A percentile compares a stretch with the other conserved stretches of the same genome.
Evolutionary conservation across 2,329 filamentous ascomycete genomes (phyloP).

Genomic region (Fusarium falciforme): DNA sequence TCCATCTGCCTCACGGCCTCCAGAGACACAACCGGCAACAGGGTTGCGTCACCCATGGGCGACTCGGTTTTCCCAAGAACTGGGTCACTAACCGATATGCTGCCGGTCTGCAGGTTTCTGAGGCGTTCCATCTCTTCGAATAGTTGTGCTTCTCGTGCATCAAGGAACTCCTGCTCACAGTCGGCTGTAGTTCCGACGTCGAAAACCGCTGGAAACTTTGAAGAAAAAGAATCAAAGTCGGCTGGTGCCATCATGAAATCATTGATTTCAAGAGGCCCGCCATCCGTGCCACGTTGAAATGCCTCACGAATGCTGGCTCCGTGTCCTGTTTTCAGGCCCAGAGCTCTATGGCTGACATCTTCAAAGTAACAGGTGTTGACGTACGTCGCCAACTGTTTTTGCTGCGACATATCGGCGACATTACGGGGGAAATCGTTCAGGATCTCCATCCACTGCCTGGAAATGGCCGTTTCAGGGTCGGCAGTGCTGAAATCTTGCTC

Average conservation of each 20-base stretch:
- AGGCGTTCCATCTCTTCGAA: background rate
- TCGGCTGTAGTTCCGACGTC: background rate
- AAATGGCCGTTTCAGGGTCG: too few relatives aligned
- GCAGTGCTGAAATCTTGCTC: too few relatives aligned
- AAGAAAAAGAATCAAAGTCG: background rate
- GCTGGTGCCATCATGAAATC: background rate
- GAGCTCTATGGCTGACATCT: too few relatives aligned
- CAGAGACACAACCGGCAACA: background rate
- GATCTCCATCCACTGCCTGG: too few relatives aligned
- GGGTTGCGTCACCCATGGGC: background rate
- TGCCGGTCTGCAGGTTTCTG: background rate
- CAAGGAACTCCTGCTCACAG: background rate
- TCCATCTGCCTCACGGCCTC: background rate
- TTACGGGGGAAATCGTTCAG: too few relatives aligned
- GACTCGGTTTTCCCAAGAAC: background rate
- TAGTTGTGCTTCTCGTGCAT: background rate
- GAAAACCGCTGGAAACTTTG: background rate
- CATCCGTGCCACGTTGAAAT: background rate
- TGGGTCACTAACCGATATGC: background rate
- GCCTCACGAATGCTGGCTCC: too few relatives aligned
- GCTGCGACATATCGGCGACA: too few relatives aligned
- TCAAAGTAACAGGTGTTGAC: too few relatives aligned
- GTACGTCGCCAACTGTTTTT: too few relatives aligned
- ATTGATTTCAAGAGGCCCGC: background rate
- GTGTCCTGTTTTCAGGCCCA: too few relatives aligned